Base-by-base conservation (phyloP, 2,329 filamentous ascomycete genomes). In the Colletotrichum salicis region DNA sequence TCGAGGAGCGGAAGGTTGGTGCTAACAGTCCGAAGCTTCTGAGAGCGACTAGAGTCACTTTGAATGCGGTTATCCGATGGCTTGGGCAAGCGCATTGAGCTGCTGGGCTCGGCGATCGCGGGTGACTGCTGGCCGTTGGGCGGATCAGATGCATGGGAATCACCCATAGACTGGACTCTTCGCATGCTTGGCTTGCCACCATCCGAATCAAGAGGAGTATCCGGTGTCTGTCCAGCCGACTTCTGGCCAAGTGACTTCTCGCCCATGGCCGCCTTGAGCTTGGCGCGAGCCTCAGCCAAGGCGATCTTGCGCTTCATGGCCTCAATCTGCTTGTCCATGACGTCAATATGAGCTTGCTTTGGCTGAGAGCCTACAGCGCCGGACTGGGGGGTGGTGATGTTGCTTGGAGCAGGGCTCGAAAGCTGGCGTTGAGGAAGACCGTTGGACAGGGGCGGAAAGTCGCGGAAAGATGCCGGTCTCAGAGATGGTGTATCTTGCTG, bases 291-390 rank as follows among this genome's bases (percentile, higher is more conserved):
- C 77, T 91, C 88, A 19, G 87, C 87, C 75, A 89, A 86, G 2
- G 88, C 88, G 75, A 91, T 90, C 74, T 82, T 86, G 41, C 84
- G 83, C 77, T 89, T 90, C 82, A 91, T 87, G 64, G 87, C 85
- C 75, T 91, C 87, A 37, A 92, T 92, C 74, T 88, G 85, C 67
- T 85, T 86, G 73, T 88, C 86, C 80, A 89, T 89, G 51, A 80
- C 82, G 56, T 84, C 81, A 27, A 90, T 77, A 70, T 87, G 82
- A 59, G 83, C 80, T 37, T 66, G 62, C 58, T 77, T 81, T 78
- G 41, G 76, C 76, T 67, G 81, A 73, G 77, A 80, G 76, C 69
- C 79, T 69, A 74, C 80, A 35, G 73, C 77, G 41, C 80, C 76
- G 77, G 75, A 80, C 45, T 80, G 80, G 56, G 82, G 83, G 48